Conservation (phyloP, 768 basidiomycete species). For the Antrodiella citrinella region DNA sequence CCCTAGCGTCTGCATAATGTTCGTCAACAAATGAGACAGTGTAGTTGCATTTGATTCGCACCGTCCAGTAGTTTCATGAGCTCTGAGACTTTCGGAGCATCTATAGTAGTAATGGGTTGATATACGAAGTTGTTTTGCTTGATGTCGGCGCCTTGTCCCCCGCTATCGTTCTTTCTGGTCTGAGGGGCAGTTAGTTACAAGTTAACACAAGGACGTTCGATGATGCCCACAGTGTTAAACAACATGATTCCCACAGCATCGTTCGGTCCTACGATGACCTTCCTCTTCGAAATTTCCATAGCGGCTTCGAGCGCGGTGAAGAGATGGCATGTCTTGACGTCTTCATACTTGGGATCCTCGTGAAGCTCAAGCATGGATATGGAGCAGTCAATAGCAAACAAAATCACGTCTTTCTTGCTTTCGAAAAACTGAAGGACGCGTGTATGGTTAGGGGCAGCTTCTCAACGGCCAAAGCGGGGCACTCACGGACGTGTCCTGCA, state of each 20-base stretch:
- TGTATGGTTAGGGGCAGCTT: background rate
- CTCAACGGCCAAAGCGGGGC: slow-evolving; percentile 3
- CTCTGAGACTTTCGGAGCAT: slow-evolving; percentile 74
- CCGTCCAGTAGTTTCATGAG: slow-evolving; percentile 74
- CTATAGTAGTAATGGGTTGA: slow-evolving; percentile 70
- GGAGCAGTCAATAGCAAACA: slow-evolving; percentile 96
- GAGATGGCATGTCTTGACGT: slow-evolving; percentile 65
- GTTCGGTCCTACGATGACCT: slow-evolving; percentile 81
- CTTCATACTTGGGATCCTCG: slow-evolving; percentile 58
- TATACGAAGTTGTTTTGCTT: slow-evolving; percentile 66
- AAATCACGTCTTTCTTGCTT: slow-evolving; percentile 73
- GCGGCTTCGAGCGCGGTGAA: slow-evolving; percentile 76
- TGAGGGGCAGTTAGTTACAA: background rate
- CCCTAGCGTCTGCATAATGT: slow-evolving; percentile 47
- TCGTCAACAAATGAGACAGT: slow-evolving; percentile 3
- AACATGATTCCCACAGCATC: slow-evolving; percentile 87
- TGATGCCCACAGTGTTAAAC: slow-evolving; percentile 82
- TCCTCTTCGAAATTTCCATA: slow-evolving; percentile 81
- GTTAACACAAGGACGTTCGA: no score
- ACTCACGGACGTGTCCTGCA: slow-evolving; percentile 60
- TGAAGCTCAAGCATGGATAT: slow-evolving; percentile 74
- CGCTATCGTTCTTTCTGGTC: slow-evolving; percentile 29
- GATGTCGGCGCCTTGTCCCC: slow-evolving; percentile 43
- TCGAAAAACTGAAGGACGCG: slow-evolving; percentile 48
- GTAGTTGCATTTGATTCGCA: slow-evolving; percentile 22